A percentile compares a stretch with the other conserved stretches of the same genome.
These are phyloP conservation scores for Saussurea involucrata DNA, from an alignment of 129 eudicot genomes.

Conservation along the genomic window DNA sequence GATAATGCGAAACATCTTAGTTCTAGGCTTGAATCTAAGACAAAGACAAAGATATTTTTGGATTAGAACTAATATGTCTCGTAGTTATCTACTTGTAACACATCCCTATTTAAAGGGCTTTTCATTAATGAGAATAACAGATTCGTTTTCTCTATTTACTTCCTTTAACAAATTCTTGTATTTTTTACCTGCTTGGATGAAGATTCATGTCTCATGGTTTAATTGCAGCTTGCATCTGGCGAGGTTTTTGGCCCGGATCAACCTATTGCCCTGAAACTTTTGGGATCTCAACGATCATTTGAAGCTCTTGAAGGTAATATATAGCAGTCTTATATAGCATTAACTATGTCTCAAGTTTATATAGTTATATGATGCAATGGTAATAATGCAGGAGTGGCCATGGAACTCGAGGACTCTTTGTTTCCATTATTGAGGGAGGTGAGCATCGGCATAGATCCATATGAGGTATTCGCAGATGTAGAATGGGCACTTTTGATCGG, in stretches of 20 bases:
- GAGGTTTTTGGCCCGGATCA: constrained; percentile 95
- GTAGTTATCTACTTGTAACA: too few species aligned
- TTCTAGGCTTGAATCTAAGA: too few species aligned
- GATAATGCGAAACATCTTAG: too few species aligned
- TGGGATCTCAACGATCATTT: constrained; percentile 88
- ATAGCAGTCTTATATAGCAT: background rate
- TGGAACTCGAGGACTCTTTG: constrained; percentile 97
- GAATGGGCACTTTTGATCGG: constrained; percentile 99
- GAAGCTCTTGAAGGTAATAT: constrained; percentile 91
- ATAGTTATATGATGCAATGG: background rate
- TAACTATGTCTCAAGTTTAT: background rate
- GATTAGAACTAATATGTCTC: too few species aligned
- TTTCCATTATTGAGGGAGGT: constrained; percentile 85
- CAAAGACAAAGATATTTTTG: too few species aligned
- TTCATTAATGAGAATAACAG: too few species aligned
- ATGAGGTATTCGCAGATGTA: constrained; percentile 89
- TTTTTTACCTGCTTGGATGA: background rate
- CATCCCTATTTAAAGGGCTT: too few species aligned
- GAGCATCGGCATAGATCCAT: constrained; percentile 92
- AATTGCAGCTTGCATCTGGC: constrained; percentile 89
- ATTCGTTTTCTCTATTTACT: too few species aligned
- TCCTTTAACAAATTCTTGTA: background rate
- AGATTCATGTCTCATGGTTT: background rate
- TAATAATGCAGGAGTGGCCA: constrained; percentile 74
- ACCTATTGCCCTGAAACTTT: constrained; percentile 80